phyloP scores from a whole-genome alignment of 495 filamentous ascomycete species.

The Xylaria sp. region DNA sequence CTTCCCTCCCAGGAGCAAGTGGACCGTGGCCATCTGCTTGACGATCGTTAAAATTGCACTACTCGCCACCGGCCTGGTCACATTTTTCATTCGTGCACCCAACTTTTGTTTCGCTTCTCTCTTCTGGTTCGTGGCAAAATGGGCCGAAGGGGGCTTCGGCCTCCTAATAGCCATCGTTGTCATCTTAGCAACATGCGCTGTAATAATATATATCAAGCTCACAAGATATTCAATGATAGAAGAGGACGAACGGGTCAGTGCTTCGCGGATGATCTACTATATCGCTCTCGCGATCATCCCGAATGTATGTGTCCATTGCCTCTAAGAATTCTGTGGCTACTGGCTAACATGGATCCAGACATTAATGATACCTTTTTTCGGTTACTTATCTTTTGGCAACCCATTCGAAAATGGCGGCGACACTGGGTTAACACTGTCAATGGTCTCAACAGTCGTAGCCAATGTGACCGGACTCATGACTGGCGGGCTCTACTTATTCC shows the following conservation, averaged over 20 bases:
- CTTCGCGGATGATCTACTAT: conserved; percentile 58
- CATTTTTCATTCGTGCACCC: conserved; percentile 47
- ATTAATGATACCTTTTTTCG: conserved; percentile 55
- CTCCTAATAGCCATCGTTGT: conserved; percentile 44
- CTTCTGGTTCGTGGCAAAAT: conserved; percentile 59
- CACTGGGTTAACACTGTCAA: conserved; percentile 45
- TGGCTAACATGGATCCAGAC: conserved; percentile 39
- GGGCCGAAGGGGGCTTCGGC: conserved; percentile 48
- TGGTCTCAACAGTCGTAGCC: conserved; percentile 56
- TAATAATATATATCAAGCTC: conserved; percentile 48
- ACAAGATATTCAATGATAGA: conserved; percentile 50
- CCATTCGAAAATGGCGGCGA: conserved; percentile 32
- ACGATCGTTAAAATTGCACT: conserved; percentile 46
- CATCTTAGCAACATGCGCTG: conserved; percentile 40
- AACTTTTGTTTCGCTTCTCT: conserved; percentile 55
- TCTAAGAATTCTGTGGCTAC: not conserved
- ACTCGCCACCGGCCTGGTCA: conserved; percentile 51
- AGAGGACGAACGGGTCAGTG: conserved; percentile 47
- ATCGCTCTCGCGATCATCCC: conserved; percentile 48
- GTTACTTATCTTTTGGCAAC: conserved; percentile 42
- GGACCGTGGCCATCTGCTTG: conserved; percentile 52
- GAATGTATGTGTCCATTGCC: conserved; percentile 41
- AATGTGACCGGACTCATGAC: conserved; percentile 57
- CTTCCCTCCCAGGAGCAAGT: conserved; percentile 50
- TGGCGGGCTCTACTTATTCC: conserved; percentile 55